Evolutionary conservation across 148 eudicot genomes (phyloP), one percentile per base, ranked within the genome.

Genomic region (Chenopodium quinoa): DNA sequence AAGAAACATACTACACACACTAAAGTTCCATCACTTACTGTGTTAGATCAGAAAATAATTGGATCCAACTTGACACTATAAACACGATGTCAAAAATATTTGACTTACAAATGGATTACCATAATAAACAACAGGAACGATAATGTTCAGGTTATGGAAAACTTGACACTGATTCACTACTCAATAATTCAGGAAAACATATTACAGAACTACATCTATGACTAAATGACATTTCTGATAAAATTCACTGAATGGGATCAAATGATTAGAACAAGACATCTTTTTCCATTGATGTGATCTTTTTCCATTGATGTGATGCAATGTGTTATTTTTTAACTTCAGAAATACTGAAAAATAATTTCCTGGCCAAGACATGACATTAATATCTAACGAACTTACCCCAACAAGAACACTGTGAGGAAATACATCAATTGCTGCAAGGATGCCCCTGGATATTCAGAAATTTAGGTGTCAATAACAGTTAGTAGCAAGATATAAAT

Each of bases 391-490:
- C 19, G 67, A 78, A 82, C 92, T 91, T 88, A 97, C 99, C 97
- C 99, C 99, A 80, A 88, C 99, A 83, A 97, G 63, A 56, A 83
- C 90, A 91, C 90, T 89, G 82, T 87, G 89, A 85, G 94, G 89
- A 75, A 94, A 94, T 73, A 90, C 97, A 80, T 92, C 92, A 76
- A 97, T 80, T 80, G 98, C 99, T 31, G 98, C 95, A 83, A 97
- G 97, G 77, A 97, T 97, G 10, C 99, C 99, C 92, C 99, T 96
- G 94, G 32, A 64, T 80, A 81, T 34, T 17, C 32, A 37, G 46
- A 78, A 10, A 40, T 67, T 82, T 73, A 58, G 66, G 66, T 76
- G 20, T 27, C 77, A 60, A 48, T 76, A 11, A 29, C 50, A 27
- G 12, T 72, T 40, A 44, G 40, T 29, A 75, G 14, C 46, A 69